Conservation (phyloP, 192 early-diverging fungal genomes). For the Helicostylum pulchrum region DNA sequence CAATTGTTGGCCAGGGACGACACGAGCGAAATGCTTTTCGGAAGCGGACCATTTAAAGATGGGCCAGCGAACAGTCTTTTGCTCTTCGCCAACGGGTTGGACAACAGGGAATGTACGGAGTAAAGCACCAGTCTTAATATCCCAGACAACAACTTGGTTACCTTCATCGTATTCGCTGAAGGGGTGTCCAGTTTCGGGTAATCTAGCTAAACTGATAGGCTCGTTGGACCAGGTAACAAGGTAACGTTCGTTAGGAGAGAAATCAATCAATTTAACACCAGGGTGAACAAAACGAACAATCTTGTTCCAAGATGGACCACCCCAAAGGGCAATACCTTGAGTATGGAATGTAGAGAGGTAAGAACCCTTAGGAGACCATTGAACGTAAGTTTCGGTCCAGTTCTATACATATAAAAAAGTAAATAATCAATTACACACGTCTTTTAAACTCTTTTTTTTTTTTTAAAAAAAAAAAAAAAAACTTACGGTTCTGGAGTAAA, state of each 20-base stretch:
- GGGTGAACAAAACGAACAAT: slow-evolving; percentile 90
- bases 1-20: slow-evolving; percentile 70
- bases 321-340: slow-evolving; percentile 95
- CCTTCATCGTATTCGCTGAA: slow-evolving; percentile 69
- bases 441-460: background rate
- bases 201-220: slow-evolving; percentile 59
- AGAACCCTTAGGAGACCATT: slow-evolving; percentile 94
- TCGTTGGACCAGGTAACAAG: slow-evolving; percentile 89
- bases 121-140: slow-evolving; percentile 78
- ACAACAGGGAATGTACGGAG: slow-evolving; percentile 84
- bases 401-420: slow-evolving; percentile 55
- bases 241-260: slow-evolving; percentile 92
- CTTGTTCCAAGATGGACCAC: slow-evolving; percentile 87
- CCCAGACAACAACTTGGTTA: slow-evolving; percentile 85
- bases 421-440: background rate
- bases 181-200: slow-evolving; percentile 57
- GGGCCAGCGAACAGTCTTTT: slow-evolving; percentile 79
- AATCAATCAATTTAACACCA: slow-evolving; percentile 88
- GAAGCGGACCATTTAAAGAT: slow-evolving; percentile 96
- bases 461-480: background rate
- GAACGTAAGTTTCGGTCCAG: slow-evolving; percentile 93
- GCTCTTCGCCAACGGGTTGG: slow-evolving; percentile 40
- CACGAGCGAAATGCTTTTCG: slow-evolving; percentile 92
- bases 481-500: slow-evolving; percentile 54
- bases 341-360: slow-evolving; percentile 93